These are phyloP conservation scores for Furcasterigmium furcatum DNA, from an alignment of 2,329 filamentous ascomycete genomes.

Conservation along the genomic window DNA sequence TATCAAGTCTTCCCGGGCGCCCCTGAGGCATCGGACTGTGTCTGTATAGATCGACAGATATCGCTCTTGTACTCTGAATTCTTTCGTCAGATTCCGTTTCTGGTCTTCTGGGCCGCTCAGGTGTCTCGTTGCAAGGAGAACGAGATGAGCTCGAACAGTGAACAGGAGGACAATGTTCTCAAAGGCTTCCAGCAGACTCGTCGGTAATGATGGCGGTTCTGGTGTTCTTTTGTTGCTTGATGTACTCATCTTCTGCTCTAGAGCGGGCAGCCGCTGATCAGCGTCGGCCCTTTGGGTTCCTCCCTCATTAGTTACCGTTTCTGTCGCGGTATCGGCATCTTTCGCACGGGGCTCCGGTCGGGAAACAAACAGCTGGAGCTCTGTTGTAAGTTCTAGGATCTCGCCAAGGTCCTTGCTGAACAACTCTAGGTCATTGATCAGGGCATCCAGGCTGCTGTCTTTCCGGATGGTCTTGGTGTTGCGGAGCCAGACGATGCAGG, in stretches of 20 bases:
- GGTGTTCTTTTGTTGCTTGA: too few relatives aligned
- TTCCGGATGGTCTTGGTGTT: background rate
- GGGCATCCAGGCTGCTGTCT: background rate
- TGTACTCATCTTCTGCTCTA: too few relatives aligned
- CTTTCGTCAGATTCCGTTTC: background rate
- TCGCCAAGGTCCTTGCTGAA: background rate
- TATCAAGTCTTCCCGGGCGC: slow-evolving; percentile 13
- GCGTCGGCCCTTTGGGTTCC: too few relatives aligned
- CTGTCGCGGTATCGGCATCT: too few relatives aligned
- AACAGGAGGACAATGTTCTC: slow-evolving; percentile 10
- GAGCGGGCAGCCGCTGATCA: too few relatives aligned
- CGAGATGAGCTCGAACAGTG: slow-evolving; percentile 6
- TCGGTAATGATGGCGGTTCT: slow-evolving; percentile 9
- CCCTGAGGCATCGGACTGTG: slow-evolving; percentile 3
- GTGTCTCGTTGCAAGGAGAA: slow-evolving; percentile 7
- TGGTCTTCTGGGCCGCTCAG: too few relatives aligned
- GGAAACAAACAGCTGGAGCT: slow-evolving; percentile 8
- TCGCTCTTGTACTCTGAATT: background rate
- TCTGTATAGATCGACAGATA: background rate
- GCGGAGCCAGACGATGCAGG: slow-evolving; percentile 2
- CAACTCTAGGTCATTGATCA: background rate
- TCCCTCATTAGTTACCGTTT: too few relatives aligned
- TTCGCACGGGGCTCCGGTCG: background rate
- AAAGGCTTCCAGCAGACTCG: slow-evolving; percentile 13
- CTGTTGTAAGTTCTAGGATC: slow-evolving; percentile 1